Evolutionary conservation across 352 stramenopile species (phyloP), one percentile per base, ranked within the genome.

Genomic region (Nothophytophthora sp.): DNA sequence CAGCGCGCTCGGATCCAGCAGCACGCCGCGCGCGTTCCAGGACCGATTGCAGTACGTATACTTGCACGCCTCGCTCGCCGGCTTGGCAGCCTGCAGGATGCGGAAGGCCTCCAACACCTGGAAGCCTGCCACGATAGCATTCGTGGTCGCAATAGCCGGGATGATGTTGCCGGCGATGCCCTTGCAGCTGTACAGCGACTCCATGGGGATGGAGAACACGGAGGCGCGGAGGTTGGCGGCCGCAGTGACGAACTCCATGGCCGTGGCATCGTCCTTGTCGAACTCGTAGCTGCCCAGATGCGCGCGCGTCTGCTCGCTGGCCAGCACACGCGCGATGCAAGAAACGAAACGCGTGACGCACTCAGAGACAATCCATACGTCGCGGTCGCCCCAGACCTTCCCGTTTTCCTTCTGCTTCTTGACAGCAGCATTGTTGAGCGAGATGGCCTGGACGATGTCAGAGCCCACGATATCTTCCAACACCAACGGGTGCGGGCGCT

Each of bases 141-240:
- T 99, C n/a, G 97, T 99, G 13, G 97, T 99, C 10, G 97, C 97
- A 67, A 99, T 99, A 15, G 98, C 97, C 36, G 97, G 97, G 49
- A 99, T 99, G 58, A 99, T 99, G 67, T 99, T 99, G 18, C 98
- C 98, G 5, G 98, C 98, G 56, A 99, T 99, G 22, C 97, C 97
- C 74, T 99, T 99, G 75, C 96, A 93, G 32, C 63, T 86, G 55
- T 92, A 95, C n/a, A 95, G 61, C 15, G 83, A 94, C 51, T 92
- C 82, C 74, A 84, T 89, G 10, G 55, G 8, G 51, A 96, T 96
- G 6, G 67, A 71, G 33, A 96, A 96, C 36, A 96, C 83, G 1
- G 79, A 69, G 5, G 84, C 95, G 9, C 98, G 90, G 24, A 99
- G 70, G 72, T 99, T 99, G 4, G 96, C 96, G 15, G 97, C 88